Percentiles rank a stretch among this genome's conserved stretches.
Conservation (phyloP, 208 protist species). For the Blastocrithidia nonstop region DNA sequence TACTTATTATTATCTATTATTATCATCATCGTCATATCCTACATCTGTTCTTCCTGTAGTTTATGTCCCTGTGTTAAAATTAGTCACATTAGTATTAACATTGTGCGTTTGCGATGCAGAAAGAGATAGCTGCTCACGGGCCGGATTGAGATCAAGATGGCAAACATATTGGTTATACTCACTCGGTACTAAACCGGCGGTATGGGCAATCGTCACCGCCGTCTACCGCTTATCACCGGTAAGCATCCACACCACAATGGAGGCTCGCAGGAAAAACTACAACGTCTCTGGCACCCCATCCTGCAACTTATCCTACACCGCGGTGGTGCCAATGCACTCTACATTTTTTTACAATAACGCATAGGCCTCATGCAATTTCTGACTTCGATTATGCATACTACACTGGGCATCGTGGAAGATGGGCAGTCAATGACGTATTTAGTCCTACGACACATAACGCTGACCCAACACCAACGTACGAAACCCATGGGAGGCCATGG, state of each 20-base stretch:
- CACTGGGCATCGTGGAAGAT: conserved; percentile 43
- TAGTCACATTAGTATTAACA: no score
- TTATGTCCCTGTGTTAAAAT: no score
- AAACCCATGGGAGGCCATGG: conserved; percentile 34
- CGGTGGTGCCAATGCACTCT: conserved; percentile 83
- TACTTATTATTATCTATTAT: no score
- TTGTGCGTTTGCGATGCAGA: no score
- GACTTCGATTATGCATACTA: conserved; percentile 30
- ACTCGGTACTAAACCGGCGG: conserved; percentile 20
- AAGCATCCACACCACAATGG: conserved; percentile 93
- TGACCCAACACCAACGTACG: conserved; percentile 66
- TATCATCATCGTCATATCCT: no score
- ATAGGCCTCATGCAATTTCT: conserved; percentile 42
- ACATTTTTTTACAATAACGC: conserved; percentile 70
- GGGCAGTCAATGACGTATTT: conserved; percentile 45
- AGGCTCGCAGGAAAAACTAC: conserved; percentile 57
- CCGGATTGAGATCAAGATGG: no score
- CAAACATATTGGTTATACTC: no score
- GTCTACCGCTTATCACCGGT: conserved; percentile 98
- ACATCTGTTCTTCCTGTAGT: no score
- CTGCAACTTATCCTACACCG: conserved; percentile 94
- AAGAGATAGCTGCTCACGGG: no score
- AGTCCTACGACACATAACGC: conserved; percentile 23
- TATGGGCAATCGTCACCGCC: conserved; percentile 91
- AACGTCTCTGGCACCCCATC: conserved; percentile 88